Conservation (phyloP, 805 yeast species). For the Pichia rugopelliculosa region DNA sequence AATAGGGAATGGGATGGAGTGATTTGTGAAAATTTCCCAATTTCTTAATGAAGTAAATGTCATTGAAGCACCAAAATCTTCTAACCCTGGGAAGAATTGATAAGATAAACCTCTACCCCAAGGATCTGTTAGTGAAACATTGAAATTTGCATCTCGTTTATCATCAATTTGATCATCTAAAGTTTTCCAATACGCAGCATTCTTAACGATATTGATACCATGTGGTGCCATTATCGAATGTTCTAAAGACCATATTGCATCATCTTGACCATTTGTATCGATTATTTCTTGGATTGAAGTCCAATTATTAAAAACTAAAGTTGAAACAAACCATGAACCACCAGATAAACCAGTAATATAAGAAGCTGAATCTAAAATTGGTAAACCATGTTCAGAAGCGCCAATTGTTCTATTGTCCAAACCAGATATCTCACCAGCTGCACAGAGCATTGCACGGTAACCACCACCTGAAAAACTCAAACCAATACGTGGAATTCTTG, state of each 20-base stretch:
- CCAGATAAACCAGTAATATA: conserved; percentile 78
- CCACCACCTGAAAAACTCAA: conserved; percentile 81
- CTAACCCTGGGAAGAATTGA: conserved; percentile 57
- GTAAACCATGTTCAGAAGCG: conserved; percentile 47
- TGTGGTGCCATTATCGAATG: conserved; percentile 55
- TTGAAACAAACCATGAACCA: conserved; percentile 74
- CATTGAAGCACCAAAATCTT: conserved; percentile 58
- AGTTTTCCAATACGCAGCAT: conserved; percentile 46
- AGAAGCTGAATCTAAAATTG: conserved; percentile 66
- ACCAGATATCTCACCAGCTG: conserved; percentile 80
- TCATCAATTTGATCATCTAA: conserved; percentile 44
- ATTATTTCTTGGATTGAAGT: conserved; percentile 58
- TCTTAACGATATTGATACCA: conserved; percentile 49
- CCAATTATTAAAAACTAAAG: conserved; percentile 65
- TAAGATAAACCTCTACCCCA: conserved; percentile 76
- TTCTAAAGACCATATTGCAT: conserved; percentile 61
- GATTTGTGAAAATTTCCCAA: conserved; percentile 51
- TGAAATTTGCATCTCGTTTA: conserved; percentile 58
- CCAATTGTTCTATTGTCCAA: conserved; percentile 64
- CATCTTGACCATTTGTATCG: conserved; percentile 30
- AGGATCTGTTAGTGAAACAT: conserved; percentile 61
- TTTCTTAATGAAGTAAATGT: conserved; percentile 52
- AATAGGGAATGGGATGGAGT: conserved; percentile 68
- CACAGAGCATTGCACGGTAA: conserved; percentile 78
- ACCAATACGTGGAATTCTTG: conserved; percentile 39